A percentile compares a stretch with the other conserved stretches of the same genome.
Conservation (phyloP, 2,329 filamentous ascomycete species). For the Scortechinia acanthostroma region DNA sequence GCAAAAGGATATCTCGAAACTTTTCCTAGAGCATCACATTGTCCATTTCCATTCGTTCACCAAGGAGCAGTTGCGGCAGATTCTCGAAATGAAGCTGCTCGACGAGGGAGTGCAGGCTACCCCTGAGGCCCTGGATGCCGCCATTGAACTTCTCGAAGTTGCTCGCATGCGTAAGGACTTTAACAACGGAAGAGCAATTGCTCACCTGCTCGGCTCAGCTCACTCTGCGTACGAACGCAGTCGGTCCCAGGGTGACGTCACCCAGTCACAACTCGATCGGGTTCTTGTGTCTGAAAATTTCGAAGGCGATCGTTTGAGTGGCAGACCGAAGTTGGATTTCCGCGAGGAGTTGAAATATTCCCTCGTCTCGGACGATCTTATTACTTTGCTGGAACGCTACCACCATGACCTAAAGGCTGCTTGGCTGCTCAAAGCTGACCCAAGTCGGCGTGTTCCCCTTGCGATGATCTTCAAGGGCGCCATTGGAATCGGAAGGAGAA, state of each 20-base stretch:
- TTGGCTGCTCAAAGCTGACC: constrained; percentile 34
- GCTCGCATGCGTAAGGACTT: neutral
- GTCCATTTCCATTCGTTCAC: neutral
- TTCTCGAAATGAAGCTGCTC: neutral
- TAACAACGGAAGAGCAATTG: neutral
- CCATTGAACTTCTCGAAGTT: neutral
- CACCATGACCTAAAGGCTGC: constrained; percentile 33
- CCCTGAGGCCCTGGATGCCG: neutral
- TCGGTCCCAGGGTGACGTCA: too few relatives aligned
- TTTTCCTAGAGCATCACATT: neutral
- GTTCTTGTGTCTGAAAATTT: too few relatives aligned
- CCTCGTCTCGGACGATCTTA: neutral
- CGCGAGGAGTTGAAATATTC: too few relatives aligned
- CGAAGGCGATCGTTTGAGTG: too few relatives aligned
- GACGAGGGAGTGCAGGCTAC: neutral
- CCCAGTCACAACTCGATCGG: too few relatives aligned
- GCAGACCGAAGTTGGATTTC: too few relatives aligned
- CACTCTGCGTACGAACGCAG: too few relatives aligned
- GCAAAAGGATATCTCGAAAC: neutral
- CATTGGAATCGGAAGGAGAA: constrained; percentile 39
- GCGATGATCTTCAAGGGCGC: constrained; percentile 52
- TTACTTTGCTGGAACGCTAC: constrained; percentile 36
- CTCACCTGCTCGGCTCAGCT: neutral
- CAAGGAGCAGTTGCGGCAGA: neutral
- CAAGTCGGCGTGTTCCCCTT: constrained; percentile 41